A percentile compares a stretch with the other conserved stretches of the same genome.
These are phyloP conservation scores for Mortierella sp. DNA, from an alignment of 371 early-diverging fungal species.

Conservation along the genomic window DNA sequence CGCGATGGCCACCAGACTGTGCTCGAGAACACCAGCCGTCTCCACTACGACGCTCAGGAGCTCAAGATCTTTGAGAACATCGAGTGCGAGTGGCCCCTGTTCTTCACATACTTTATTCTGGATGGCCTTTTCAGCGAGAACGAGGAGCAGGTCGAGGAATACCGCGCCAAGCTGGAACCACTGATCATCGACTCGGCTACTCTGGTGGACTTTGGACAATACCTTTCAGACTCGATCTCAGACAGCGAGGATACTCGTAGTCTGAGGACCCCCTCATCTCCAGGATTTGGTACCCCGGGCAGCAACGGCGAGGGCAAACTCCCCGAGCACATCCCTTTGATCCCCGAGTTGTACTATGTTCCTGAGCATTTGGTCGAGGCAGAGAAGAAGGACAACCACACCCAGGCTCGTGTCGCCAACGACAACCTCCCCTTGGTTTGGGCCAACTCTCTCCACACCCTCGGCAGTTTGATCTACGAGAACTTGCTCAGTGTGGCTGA, in stretches of 20 bases:
- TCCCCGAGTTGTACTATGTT: conserved; percentile 90
- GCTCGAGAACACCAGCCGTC: conserved; percentile 72
- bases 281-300: conserved; percentile 44
- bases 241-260: conserved; percentile 49
- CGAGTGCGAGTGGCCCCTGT: conserved; percentile 95
- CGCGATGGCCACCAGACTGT: conserved; percentile 93
- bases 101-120: conserved; percentile 90
- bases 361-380: conserved; percentile 80
- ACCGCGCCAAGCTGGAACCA: conserved; percentile 75
- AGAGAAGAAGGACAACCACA: conserved; percentile 80
- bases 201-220: conserved; percentile 61
- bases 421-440: conserved; percentile 93
- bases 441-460: conserved; percentile 89
- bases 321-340: conserved; percentile 64
- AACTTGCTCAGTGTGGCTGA: conserved; percentile 83
- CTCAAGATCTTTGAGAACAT: conserved; percentile 89
- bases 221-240: conserved; percentile 53
- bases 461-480: conserved; percentile 84
- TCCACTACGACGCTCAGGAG: conserved; percentile 90
- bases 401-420: conserved; percentile 84
- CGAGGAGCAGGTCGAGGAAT: conserved; percentile 77
- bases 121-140: conserved; percentile 86
- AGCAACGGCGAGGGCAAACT: conserved; percentile 46
- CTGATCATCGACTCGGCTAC: conserved; percentile 78
- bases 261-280: conserved; percentile 51